Evolutionary conservation across 306 rosid genomes (phyloP), one percentile per base, ranked within the genome.

Genomic region (Fragaria vesca): DNA sequence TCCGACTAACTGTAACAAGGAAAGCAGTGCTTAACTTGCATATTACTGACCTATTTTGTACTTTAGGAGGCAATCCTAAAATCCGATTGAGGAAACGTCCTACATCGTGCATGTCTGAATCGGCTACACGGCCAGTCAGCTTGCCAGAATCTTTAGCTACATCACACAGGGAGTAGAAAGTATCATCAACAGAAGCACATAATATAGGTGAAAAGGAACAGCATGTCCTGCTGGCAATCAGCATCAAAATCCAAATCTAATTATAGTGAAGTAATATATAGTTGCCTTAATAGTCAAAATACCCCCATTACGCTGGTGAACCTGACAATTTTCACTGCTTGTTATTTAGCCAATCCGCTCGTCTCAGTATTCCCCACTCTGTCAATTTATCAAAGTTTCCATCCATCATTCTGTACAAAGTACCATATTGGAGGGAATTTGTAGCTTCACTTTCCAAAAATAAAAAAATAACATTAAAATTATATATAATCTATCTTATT

Each of bases 31-130:
- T 72, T 50, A 78, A 77, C 76, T 48, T 73, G 45, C 42, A 79
- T n/a, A 77, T 79, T 65, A 71, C 88, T 76, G 76, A 93, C 98
- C 93, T 91, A 74, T 96, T 96, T 78, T 96, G 99, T 84, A 96
- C 88, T 66, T 90, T 92, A 66, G 99, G 99, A 8, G 97, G 90
- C 79, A 96, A 82, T 81, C 99, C 99, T 83, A 96, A 86, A 80
- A 96, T 87, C 50, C 99, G 91, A 85, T 96, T 96, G 83, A 96
- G 96, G 81, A 96, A 96, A 78, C 99, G 93, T 9, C 99, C 98
- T 75, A 96, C 96, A 71, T 96, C 99, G 20, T 93, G 95, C 97
- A 90, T 93, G 81, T 96, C 98, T 21, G 99, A 96, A 79, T 96
- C 99, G 85, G 91, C 82, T 62, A 96, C 93, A 55, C 97, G 96